Evolutionary conservation across 2,329 filamentous ascomycete genomes (phyloP), one percentile per base, ranked within the genome.

Genomic region (Neonectria faginata): DNA sequence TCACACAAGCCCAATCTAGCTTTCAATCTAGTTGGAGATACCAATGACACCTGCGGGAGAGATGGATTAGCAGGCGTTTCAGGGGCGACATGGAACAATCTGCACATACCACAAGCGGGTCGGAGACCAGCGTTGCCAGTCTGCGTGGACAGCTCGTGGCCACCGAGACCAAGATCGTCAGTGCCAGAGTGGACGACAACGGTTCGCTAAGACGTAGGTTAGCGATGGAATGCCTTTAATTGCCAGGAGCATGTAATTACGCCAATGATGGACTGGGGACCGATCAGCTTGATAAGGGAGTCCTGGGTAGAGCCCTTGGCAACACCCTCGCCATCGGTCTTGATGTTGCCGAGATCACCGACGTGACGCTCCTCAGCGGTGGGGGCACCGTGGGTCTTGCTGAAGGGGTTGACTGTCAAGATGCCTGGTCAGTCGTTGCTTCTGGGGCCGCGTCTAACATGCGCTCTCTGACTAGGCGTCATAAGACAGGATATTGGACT

Each of bases 301-400:
- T 99, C 96, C 71, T 85, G 83, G 72, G 92, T 85, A 74, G 89
- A 89, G 77, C 95, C 96, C 84, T 92, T 89, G 80, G 92, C 87
- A 80, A 97, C 97, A 79, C 96, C 96, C 86, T 97, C 91, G 70
- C 82, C 92, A 81, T 99, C 94, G 66, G 95, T 98, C 86, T 93
- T 89, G 87, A 98, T 89, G 91, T 99, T 99, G 80, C 96, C 96
- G 73, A 99, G 86, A 83, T 98, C 96, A 83, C 96, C 96, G 72
- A 98, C 96, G 84, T 99, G 96, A 82, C 96, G 94, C 76, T 89
- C 87, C 70, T 89, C 86, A 81, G 97, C 95, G 36, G 82, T 79
- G 74, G 93, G 96, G 78, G 91, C 92, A 79, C 96, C 96, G 86
- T 99, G 96, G 75, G 88, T 91, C 89, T 97, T 97, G 86, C 86